Evolutionary conservation across 768 basidiomycete species (phyloP), one percentile per base, ranked within the genome.

Genomic region (Suillus subluteus): DNA sequence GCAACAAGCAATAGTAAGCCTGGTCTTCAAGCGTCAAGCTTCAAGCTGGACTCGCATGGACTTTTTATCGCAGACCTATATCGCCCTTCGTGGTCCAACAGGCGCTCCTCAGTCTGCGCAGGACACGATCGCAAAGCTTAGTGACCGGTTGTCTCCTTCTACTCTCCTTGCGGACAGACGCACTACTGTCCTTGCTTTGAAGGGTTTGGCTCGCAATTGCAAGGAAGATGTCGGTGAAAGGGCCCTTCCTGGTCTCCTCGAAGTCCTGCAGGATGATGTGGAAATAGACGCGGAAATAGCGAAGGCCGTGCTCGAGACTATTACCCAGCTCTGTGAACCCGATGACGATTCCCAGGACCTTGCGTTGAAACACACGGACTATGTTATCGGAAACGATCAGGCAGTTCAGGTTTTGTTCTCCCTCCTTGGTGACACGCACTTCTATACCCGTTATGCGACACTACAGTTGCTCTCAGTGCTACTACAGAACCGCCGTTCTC

Each of bases 131-230:
- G 86, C 87, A 37, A 89, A 90, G 70, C 89, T 99, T 69, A 91
- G 91, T 70, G 96, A 98, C 75, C 82, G 95, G 38, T 87, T 99
- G 26, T 92, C 94, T 23, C 95, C 96, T n/a, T 88, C 91, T 4
- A 91, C 93, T 0, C 87, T 94, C 32, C 87, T 96, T 18, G 92
- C 95, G 38, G 98, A 99, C 80, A 84, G 98, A 71, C 87, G 95
- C 66, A 96, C 97, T 35, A 91, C 97, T 0, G 91, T 99, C n/a
- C 82, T 98, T 62, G 88, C 95, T 1, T 85, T 99, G 70, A 99
- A 99, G 76, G 97, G 96, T 26, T 88, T 99, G 63, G 83, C 90
- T 56, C 87, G 96, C 66, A 96, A 98, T 77, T 95, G 92, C 82
- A 96, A 92, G 76, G 84, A 89, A 67, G 94, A 98, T 66, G 92